Evolutionary conservation across 208 protist genomes (phyloP).

Genomic region (Acanthamoeba rhysodes): DNA sequence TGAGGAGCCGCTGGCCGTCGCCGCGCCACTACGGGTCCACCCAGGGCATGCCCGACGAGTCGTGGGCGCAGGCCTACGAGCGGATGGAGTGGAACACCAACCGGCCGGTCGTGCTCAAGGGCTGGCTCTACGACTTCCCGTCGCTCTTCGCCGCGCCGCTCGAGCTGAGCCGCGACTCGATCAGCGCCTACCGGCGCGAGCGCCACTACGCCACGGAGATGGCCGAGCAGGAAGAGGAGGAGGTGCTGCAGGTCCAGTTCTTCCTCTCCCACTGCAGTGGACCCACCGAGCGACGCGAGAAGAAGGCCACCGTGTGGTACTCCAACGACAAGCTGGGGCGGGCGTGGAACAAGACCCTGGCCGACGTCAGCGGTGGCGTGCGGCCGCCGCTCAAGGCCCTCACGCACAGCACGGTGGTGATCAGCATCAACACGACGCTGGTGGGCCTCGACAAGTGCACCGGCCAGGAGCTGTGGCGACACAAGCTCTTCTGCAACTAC

Average conservation of each 20-base stretch:
- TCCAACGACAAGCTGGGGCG: constrained; percentile 12
- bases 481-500: constrained; percentile 7
- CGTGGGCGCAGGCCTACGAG: constrained; percentile 2
- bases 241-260: constrained; percentile 52
- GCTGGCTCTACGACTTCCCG: constrained; percentile 46
- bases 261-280: constrained; percentile 12
- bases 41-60: neutral
- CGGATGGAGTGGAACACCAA: constrained; percentile 24
- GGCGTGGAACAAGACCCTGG: neutral
- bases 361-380: constrained; percentile 31
- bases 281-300: neutral
- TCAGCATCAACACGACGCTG: constrained; percentile 47
- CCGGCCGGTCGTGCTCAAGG: constrained; percentile 19
- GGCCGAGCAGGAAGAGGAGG: neutral
- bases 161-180: constrained; percentile 17
- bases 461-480: constrained; percentile 36
- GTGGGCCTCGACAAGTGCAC: constrained; percentile 40
- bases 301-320: constrained; percentile 18
- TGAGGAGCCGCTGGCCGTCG: neutral
- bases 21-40: neutral
- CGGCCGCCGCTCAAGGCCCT: constrained; percentile 42
- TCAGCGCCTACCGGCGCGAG: neutral
- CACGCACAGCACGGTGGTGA: neutral
- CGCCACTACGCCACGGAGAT: neutral
- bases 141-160: neutral